phyloP scores from a whole-genome alignment of 805 yeast genomes.

The Priceomyces carsonii region DNA sequence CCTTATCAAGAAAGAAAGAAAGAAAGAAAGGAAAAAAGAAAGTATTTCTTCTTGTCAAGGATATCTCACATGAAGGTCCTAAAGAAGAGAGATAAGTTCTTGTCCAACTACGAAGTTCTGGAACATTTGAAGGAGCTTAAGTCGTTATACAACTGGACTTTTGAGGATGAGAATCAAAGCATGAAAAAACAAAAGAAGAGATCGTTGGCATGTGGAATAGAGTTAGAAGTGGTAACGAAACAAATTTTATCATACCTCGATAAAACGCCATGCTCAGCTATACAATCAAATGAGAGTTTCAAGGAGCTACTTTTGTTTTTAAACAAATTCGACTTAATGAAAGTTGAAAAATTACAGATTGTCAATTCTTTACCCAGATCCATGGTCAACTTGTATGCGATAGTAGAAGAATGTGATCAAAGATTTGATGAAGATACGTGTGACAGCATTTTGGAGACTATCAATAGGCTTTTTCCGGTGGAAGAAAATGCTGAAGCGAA shows the following conservation, averaged over 20 bases:
- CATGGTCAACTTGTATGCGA: conserved; percentile 72
- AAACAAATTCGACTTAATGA: conserved; percentile 60
- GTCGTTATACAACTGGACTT: conserved; percentile 47
- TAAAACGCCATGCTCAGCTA: conserved; percentile 23
- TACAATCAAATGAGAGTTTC: conserved; percentile 23
- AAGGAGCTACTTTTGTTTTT: conserved; percentile 45
- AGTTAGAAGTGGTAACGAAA: conserved; percentile 50
- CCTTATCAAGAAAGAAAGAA: too few species aligned
- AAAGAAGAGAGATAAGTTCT: conserved; percentile 53
- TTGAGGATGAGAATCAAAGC: conserved; percentile 30
- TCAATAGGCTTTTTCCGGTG: conserved; percentile 55
- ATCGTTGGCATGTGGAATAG: conserved; percentile 41
- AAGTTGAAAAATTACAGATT: conserved; percentile 82
- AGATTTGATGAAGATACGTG: conserved; percentile 73
- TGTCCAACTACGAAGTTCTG: conserved; percentile 67
- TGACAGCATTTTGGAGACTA: conserved; percentile 55
- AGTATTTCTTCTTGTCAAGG: too few species aligned
- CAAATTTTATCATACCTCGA: conserved; percentile 46
- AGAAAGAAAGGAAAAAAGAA: too few species aligned
- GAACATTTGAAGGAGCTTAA: conserved; percentile 53
- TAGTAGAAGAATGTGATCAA: conserved; percentile 91
- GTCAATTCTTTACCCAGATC: conserved; percentile 79
- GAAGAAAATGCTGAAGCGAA: conserved; percentile 16
- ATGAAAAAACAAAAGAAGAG: conserved; percentile 25
- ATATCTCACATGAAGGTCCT: conserved; percentile 52